Percentiles rank a stretch among this genome's conserved stretches.
These are phyloP conservation scores for Ailanthus altissimus DNA, from an alignment of 345 rosid genomes.

Conservation along the genomic window DNA sequence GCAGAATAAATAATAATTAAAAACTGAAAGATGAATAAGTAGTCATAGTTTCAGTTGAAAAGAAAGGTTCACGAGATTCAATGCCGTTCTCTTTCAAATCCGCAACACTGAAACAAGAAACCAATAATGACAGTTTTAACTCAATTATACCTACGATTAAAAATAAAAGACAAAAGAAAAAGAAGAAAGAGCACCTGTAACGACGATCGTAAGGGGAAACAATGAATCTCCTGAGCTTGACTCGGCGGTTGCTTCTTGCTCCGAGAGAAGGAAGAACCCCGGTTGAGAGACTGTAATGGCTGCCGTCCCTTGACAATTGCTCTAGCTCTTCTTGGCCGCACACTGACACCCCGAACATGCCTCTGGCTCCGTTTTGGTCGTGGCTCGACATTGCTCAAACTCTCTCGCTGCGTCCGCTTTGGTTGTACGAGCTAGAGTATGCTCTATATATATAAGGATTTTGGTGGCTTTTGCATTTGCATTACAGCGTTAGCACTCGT, in stretches of 20 bases:
- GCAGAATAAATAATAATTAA: too few relatives aligned
- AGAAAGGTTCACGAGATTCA: conserved; percentile 24
- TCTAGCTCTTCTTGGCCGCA: conserved; percentile 72
- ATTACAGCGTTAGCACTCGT: too few relatives aligned
- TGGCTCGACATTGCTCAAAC: conserved; percentile 24
- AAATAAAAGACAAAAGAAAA: not conserved
- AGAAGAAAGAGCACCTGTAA: conserved; percentile 56
- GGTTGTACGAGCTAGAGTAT: too few relatives aligned
- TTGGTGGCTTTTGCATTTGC: too few relatives aligned
- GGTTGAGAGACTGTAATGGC: conserved; percentile 84
- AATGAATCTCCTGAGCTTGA: conserved; percentile 59
- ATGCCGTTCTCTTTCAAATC: conserved; percentile 20
- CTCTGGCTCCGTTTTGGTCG: conserved; percentile 36
- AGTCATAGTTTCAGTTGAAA: not conserved
- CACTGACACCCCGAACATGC: conserved; percentile 40
- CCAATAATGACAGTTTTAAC: not conserved
- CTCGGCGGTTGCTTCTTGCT: conserved; percentile 75
- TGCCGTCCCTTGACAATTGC: conserved; percentile 76
- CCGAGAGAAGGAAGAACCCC: conserved; percentile 91
- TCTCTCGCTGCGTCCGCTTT: too few relatives aligned
- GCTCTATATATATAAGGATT: too few relatives aligned
- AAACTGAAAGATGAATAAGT: too few relatives aligned
- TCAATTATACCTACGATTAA: conserved; percentile 11
- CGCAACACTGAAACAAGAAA: not conserved
- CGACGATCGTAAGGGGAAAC: conserved; percentile 82